Conservation (phyloP, 2,329 filamentous ascomycete genomes). For the Tothia fuscella region DNA sequence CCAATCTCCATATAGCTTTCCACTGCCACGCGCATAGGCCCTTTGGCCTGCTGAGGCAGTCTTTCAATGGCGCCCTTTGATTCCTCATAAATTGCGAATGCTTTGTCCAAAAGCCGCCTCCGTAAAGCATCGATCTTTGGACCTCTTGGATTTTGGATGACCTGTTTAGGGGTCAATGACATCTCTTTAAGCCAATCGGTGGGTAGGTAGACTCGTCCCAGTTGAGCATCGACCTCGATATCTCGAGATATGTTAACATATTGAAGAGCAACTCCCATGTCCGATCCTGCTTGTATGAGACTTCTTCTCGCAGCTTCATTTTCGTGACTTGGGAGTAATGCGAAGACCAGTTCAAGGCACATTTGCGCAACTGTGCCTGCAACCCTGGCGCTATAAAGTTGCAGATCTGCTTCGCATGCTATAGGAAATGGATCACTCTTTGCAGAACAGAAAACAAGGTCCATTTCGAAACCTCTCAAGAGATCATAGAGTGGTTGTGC, state of each 20-base stretch:
- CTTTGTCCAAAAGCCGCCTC: slow-evolving; percentile 43
- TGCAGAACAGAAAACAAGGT: slow-evolving; percentile 42
- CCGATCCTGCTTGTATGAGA: slow-evolving; percentile 44
- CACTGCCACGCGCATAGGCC: slow-evolving; percentile 55
- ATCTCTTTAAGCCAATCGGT: slow-evolving; percentile 49
- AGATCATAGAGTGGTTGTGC: slow-evolving; percentile 50
- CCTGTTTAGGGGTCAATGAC: slow-evolving; percentile 40
- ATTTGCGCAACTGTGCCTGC: slow-evolving; percentile 62
- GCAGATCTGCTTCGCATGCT: slow-evolving; percentile 43
- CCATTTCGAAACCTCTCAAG: slow-evolving; percentile 56
- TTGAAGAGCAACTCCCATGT: slow-evolving; percentile 65
- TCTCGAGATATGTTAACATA: slow-evolving; percentile 69
- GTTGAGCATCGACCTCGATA: slow-evolving; percentile 52
- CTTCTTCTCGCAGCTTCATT: slow-evolving; percentile 17
- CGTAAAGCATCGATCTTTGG: slow-evolving; percentile 39
- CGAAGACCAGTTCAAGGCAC: slow-evolving; percentile 53
- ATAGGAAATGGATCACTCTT: slow-evolving; percentile 40
- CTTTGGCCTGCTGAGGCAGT: slow-evolving; percentile 48
- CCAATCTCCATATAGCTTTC: slow-evolving; percentile 71
- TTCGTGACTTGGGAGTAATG: slow-evolving; percentile 33
- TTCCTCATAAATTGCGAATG: slow-evolving; percentile 47
- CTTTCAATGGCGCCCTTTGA: slow-evolving; percentile 46
- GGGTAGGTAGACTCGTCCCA: slow-evolving; percentile 58
- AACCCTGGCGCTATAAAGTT: slow-evolving; percentile 53
- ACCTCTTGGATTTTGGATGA: slow-evolving; percentile 40